Conservation (phyloP, 352 stramenopile genomes). For the Globisporangium rhizosaccharum region DNA sequence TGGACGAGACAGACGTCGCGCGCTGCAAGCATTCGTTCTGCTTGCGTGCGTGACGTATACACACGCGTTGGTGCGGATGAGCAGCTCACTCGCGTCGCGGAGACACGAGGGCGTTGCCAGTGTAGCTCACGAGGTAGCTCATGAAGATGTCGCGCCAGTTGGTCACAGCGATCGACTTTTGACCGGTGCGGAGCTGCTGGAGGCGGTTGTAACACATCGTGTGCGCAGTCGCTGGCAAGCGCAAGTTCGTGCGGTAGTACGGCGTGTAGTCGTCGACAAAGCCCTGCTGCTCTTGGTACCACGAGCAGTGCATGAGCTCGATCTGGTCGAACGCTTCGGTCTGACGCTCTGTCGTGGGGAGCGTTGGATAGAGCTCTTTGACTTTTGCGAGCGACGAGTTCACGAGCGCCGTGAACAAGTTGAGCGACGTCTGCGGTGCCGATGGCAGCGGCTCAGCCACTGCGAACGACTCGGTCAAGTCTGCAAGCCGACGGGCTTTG, state of each 20-base stretch:
- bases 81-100: not conserved
- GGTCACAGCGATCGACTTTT: slow-evolving; percentile 17
- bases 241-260: slow-evolving; percentile 31
- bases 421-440: not conserved
- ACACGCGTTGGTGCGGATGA: not conserved
- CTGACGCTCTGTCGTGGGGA: not conserved
- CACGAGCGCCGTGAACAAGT: slow-evolving; percentile 1
- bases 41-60: not conserved
- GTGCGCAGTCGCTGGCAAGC: slow-evolving; percentile 18
- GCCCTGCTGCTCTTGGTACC: slow-evolving; percentile 34
- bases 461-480: not conserved
- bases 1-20: not conserved
- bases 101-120: not conserved
- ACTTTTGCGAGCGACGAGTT: not conserved
- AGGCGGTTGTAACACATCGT: slow-evolving; percentile 36
- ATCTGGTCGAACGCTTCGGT: slow-evolving; percentile 34
- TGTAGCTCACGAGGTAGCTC: slow-evolving; percentile 10
- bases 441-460: not conserved
- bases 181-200: slow-evolving; percentile 13
- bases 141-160: slow-evolving; percentile 20
- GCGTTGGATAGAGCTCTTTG: not conserved
- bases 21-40: not conserved
- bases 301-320: slow-evolving; percentile 49
- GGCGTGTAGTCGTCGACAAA: slow-evolving; percentile 34
- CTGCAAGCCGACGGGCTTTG: slow-evolving; percentile 7